Evolutionary conservation across 257 asterid genomes (phyloP).

Genomic region (Capsicum pubescens): DNA sequence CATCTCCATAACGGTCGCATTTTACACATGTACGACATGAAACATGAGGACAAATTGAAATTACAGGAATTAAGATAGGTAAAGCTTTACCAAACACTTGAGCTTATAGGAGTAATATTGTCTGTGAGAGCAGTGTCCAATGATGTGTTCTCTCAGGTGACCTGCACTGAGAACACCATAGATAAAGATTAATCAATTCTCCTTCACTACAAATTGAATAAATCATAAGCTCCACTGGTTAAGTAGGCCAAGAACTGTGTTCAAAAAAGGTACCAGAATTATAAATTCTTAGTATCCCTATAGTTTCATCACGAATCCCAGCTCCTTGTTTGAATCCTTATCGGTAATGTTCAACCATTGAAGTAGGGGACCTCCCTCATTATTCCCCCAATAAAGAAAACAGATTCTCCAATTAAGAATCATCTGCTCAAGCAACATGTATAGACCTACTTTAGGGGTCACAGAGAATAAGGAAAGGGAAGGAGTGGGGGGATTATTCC

Average conservation of each 20-base stretch:
- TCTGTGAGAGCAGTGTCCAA: constrained; percentile 60
- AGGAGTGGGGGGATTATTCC: not conserved
- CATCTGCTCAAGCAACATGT: constrained; percentile 5
- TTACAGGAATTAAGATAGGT: not conserved
- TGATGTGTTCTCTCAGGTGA: constrained; percentile 72
- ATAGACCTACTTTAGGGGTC: constrained; percentile 7
- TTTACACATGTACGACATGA: not conserved
- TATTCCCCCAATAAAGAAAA: not conserved
- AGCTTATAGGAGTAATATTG: constrained; percentile 77
- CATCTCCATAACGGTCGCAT: not conserved
- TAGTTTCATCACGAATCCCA: constrained; percentile 3
- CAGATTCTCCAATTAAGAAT: not conserved
- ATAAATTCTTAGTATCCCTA: not conserved
- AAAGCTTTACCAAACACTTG: constrained; percentile 65
- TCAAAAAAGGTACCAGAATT: not conserved
- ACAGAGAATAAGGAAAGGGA: not conserved
- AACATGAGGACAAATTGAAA: not conserved
- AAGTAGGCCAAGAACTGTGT: not conserved
- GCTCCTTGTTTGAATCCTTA: not conserved
- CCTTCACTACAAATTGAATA: not conserved
- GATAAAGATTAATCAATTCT: constrained; percentile 35
- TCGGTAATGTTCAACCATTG: not conserved
- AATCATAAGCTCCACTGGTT: constrained; percentile 15
- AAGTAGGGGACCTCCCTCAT: not conserved
- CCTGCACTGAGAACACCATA: constrained; percentile 70